Evolutionary conservation across 2,329 filamentous ascomycete species (phyloP), one percentile per base, ranked within the genome.

Genomic region (Aureobasidium melanogenum): DNA sequence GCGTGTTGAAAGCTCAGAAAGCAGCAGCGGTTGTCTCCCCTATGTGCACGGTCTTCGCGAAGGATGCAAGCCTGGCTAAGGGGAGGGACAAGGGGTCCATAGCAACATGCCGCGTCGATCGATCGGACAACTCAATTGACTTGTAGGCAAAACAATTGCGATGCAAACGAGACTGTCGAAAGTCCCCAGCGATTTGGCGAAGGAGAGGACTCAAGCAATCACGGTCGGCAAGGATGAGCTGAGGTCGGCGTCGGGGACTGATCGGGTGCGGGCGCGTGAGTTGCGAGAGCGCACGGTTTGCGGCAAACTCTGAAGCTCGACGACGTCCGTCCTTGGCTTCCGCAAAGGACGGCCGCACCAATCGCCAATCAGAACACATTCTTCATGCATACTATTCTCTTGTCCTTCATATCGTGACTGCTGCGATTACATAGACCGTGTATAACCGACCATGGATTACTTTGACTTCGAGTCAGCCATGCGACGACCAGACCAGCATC

Each of bases 41-140:
- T 46, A 15, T 44, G 54, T 19, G 54, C 54, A 57, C 54, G 54
- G 52, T 56, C 39, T 26, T 56, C 52, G 26, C 39, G 39, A 44
- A 56, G 52, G 52, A 56, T 43, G 19, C 52, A 56, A 57, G 54
- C 54, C 54, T 47, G 41, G 54, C 54, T 19, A 57, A 57, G 41
- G 54, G 54, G 54, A 34, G 26, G 43, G 30, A 36, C 39, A 36
- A 57, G 54, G 54, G 54, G 54, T 38, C 38, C 54, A 57, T 57
- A n/a, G 54, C 54, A 56, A 56, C 52, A 56, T 44, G 50, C 52
- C 38, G 52, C 28, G 19, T 30, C 26, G 28, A 57, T 57, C 54
- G 54, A 57, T 57, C 54, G 54, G 32, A 17, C 5, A 3, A 30
- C 44, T 47, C 44, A 5, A 39, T 19, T 12, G 12, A 24, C 12